These are phyloP conservation scores for Fusarium veterinarium DNA, from an alignment of 2,329 filamentous ascomycete genomes.

Conservation along the genomic window DNA sequence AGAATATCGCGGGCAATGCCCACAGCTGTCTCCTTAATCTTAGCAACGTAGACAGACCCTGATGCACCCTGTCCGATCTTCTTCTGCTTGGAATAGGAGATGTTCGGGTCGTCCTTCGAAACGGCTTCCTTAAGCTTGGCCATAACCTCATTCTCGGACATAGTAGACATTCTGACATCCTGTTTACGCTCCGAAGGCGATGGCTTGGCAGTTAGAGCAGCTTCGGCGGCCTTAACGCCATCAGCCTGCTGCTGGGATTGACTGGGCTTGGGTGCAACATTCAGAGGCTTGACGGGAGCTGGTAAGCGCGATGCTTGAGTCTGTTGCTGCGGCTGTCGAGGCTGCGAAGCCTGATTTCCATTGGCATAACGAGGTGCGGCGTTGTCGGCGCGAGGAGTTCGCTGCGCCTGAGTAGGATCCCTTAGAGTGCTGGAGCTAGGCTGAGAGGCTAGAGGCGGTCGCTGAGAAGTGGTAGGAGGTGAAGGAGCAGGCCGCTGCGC, in stretches of 20 bases:
- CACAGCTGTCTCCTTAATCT: constrained; percentile 88
- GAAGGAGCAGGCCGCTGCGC: constrained; percentile 89
- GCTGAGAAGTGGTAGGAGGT: constrained; percentile 57
- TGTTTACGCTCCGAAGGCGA: constrained; percentile 79
- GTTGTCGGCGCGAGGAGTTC: constrained; percentile 61
- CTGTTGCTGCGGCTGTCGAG: constrained; percentile 59
- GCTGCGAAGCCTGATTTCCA: constrained; percentile 63
- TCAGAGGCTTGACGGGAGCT: constrained; percentile 80
- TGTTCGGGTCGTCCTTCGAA: constrained; percentile 91
- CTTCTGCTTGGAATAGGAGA: constrained; percentile 99
- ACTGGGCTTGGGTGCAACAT: constrained; percentile 75
- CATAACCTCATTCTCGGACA: constrained; percentile 98
- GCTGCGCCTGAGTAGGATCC: constrained; percentile 53
- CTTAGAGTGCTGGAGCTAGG: constrained; percentile 60
- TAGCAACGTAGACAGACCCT: constrained; percentile 96
- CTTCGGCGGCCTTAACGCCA: constrained; percentile 88
- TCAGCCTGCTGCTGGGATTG: constrained; percentile 65
- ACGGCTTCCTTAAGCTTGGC: constrained; percentile 93
- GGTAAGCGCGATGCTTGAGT: constrained; percentile 63
- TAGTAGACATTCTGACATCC: constrained; percentile 97
- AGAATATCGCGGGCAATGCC: constrained; percentile 86
- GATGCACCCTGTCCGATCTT: constrained; percentile 99
- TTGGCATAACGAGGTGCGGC: constrained; percentile 68
- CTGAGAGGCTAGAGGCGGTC: constrained; percentile 63
- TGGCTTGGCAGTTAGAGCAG: constrained; percentile 87